phyloP scores from a whole-genome alignment of 495 filamentous ascomycete species.

The Penicillium pancosmium region DNA sequence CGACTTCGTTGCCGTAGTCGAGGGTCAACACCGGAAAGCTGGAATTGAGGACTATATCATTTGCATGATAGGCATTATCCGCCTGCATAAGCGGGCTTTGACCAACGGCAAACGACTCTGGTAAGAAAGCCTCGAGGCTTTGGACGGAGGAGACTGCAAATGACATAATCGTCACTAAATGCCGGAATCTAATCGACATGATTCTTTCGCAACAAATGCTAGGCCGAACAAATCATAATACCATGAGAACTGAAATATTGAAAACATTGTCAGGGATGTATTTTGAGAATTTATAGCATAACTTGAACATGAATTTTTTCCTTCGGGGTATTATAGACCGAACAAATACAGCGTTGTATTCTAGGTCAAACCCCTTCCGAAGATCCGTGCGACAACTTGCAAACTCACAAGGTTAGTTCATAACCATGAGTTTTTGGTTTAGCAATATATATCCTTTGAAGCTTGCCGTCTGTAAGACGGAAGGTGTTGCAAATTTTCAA shows the following conservation, averaged over 20 bases:
- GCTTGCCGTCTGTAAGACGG: no score
- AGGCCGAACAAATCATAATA: no score
- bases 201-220: no score
- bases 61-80: not conserved
- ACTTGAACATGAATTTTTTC: not conserved
- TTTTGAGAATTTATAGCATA: not conserved
- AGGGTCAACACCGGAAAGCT: not conserved
- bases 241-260: not conserved
- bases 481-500: no score
- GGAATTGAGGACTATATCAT: not conserved
- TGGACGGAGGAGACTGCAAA: not conserved
- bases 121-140: not conserved
- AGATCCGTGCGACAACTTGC: not conserved
- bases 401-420: no score
- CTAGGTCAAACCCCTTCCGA: not conserved
- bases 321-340: not conserved
- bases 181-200: not conserved
- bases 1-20: slow-evolving; percentile 5
- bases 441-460: no score
- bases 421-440: no score
- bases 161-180: not conserved
- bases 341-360: not conserved
- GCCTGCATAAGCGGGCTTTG: not conserved
- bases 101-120: not conserved
- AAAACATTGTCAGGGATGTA: not conserved